Evolutionary conservation across 2,329 filamentous ascomycete genomes (phyloP).

Genomic region (Penicillium sp.): DNA sequence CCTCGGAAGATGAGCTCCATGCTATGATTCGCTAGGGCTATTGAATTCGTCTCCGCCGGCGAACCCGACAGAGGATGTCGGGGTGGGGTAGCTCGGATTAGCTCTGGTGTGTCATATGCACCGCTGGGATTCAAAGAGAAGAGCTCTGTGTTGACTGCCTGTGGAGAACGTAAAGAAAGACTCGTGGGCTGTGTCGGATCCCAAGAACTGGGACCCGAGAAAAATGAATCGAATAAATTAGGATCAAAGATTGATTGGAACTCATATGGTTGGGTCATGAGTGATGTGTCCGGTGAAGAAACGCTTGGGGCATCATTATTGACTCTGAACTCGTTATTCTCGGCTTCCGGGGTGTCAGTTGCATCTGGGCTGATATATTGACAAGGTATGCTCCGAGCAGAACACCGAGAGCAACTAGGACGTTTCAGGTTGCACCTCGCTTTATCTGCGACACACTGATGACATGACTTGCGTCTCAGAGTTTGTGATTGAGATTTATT

Average conservation of each 20-base stretch:
- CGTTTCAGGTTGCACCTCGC: slow-evolving; percentile 2
- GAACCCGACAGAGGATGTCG: not conserved
- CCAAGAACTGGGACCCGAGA: not conserved
- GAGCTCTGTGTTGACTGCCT: not conserved
- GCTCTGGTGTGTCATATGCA: not conserved
- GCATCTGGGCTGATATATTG: not conserved
- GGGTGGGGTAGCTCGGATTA: not conserved
- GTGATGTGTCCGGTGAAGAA: not conserved
- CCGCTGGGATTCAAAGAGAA: not conserved
- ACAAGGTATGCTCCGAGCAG: not conserved
- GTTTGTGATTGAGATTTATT: not conserved
- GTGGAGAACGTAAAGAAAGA: not conserved
- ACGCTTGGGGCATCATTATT: not conserved
- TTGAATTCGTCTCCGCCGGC: not conserved
- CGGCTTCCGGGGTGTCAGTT: not conserved
- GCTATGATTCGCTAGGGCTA: slow-evolving; percentile 19
- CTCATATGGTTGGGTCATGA: not conserved
- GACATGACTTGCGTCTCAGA: not conserved
- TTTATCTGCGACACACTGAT: slow-evolving; percentile 2
- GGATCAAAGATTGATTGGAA: not conserved
- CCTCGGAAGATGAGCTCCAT: slow-evolving; percentile 37
- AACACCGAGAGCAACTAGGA: slow-evolving; percentile 1
- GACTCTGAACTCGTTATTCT: not conserved
- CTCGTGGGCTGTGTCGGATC: not conserved
- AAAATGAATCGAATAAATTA: slow-evolving; percentile 1